Base-by-base conservation (phyloP, 805 yeast genomes). In the Schwanniomyces vanrijiae region DNA sequence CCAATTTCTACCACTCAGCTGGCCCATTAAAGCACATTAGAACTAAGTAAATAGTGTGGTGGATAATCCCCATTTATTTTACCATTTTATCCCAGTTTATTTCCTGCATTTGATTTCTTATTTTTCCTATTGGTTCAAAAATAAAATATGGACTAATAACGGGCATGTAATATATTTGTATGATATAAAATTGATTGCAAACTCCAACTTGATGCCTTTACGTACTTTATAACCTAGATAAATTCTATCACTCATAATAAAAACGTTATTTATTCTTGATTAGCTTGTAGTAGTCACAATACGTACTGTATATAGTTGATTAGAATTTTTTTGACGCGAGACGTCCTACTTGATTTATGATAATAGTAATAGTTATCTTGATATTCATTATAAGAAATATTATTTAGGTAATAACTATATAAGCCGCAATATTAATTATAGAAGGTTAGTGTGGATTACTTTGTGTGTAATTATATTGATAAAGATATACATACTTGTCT, bases 11-110 rank as follows among this genome's bases (percentile, higher is more conserved):
- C 59, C 92, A 86, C 66, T 75, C 82, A 26, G 55, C 81, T 2
- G 88, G 86, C 20, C 86, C 86, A 45, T 77, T 88, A 65, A 88
- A 88, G 72, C 88, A 81, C 62, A 86, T 88, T 56, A 80, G 90
- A 75, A 88, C 95, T 48, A 88, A 88, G 67, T 88, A 77, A 59
- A 33, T 31, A 3, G 10, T 38, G 25, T 19, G 22, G 39, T n/a
- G 5, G 16, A 16, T 9, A 26, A 14, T 18, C 43, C 11, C 11
- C 18, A 6, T 20, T 7, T 37, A 37, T 37, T 21, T 13, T 16
- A 16, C 35, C 35, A 6, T 31, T 31, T 8, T 14, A 14, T 18
- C 18, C 35, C 20, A 31, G 35, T 31, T 31, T 31, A 31, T 31
- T 31, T 31, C 35, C 35, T 31, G 35, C 35, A 31, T 31, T 31